Base-by-base conservation (phyloP, 106 monocot species). In the Xerophyta viscosa region DNA sequence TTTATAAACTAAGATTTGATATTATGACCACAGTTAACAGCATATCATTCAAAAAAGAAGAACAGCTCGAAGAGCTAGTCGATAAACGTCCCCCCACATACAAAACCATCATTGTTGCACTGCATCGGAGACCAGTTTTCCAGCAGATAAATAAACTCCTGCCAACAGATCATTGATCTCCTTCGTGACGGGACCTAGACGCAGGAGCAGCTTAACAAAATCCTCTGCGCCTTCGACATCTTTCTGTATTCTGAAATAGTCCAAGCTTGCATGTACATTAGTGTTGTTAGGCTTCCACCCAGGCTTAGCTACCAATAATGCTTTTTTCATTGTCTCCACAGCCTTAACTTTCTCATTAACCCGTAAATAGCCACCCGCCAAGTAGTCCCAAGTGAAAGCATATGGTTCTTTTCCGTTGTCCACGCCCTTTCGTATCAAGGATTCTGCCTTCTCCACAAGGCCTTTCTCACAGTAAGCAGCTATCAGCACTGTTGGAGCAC, bases 151-250 rank as follows among this genome's bases (percentile, higher is more conserved):
- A 36, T 73, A 73, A 48, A 50, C 46, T 24, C 18, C 22, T 18
- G 61, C 22, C 31, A 66, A 49, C 3, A 4, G 12, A 15, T 54
- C 6, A 41, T 73, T 61, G 41, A 62, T 30, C 29, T 67, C 73
- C 27, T 6, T 29, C n/a, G 58, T 64, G 50, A 75, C 50, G 36
- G 52, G 50, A 37, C 12, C 58, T 9, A 44, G 27, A 36, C 4
- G 7, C 13, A 3, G 17, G 1, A 69, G 45, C 37, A 58, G 47
- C 7, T 27, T 52, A 18, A 64, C 52, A 41, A 69, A 52, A 22
- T 63, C 63, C 37, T 68, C 63, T 37, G 68, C 68, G 51, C 12
- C 75, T 46, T 68, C 68, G 3, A 69, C 75, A 64, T 69, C 68
- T 56, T 39, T 53, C 29, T 69, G 48, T 27, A 46, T 52, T 46